Evolutionary conservation across 2,329 filamentous ascomycete genomes (phyloP), one percentile per base, ranked within the genome.

Genomic region (Hortaea sp.): DNA sequence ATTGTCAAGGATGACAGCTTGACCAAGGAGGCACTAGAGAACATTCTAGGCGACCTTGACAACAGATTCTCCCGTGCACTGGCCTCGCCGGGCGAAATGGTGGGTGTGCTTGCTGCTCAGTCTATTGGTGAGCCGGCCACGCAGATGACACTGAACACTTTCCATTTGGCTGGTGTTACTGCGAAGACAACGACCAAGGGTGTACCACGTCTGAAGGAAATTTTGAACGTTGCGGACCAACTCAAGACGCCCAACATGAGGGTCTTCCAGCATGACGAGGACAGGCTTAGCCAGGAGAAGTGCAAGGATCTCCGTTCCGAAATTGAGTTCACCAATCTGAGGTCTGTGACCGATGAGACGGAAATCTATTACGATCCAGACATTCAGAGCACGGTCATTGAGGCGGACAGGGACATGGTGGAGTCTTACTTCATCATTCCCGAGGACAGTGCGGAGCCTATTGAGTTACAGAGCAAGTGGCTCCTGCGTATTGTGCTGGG

Each of bases 161-260:
- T 98, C 84, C 92, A 98, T 76, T 98, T 98, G 67, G 89, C 92
- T 67, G 92, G 92, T 95, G 88, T 98, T 50, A 95, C 94, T 34
- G 95, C 90, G 27, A 98, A 98, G 83, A 98, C 98, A 76, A 90
- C 98, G 46, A 98, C 92, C 0, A 82, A 98, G 42, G 92, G 92
- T 88, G 92, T 98, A 39, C 92, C 92, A 39, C 90, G 92, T 81
- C 79, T 98, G 42, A 98, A 98, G 77, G 92, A 98, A 72, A 98
- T 98, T 80, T 77, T 98, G 48, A 98, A 98, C 66, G 82, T 98
- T 49, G 92, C 94, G 0, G 89, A 85, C 57, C 94, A 97, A 68
- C 95, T 98, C 74, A 98, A 97, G 76, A 98, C 92, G 0, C 92
- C 92, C 1, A 89, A 88, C 43, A 97, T 98, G 90, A 83, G 85